Evolutionary conservation across 129 eudicot species (phyloP).

Genomic region (Logfia minima): DNA sequence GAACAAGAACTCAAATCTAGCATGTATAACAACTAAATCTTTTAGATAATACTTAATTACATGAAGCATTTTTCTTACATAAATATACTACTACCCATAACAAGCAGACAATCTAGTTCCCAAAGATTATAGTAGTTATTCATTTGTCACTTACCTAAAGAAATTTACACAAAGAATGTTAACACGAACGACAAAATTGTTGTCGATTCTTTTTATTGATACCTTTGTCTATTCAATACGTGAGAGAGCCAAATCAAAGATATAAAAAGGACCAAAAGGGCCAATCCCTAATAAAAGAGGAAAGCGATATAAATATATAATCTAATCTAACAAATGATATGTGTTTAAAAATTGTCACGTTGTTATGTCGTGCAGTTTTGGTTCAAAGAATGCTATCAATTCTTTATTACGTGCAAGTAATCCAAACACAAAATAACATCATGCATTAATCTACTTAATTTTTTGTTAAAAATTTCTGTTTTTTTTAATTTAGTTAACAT

Average conservation of each 20-base stretch:
- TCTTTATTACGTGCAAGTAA: slow-evolving; percentile 8
- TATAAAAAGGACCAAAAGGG: not conserved
- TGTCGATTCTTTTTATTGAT: no score
- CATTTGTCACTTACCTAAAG: not conserved
- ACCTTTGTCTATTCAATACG: not conserved
- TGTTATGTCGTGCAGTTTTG: slow-evolving; percentile 16
- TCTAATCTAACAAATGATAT: not conserved
- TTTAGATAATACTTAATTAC: no score
- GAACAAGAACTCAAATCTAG: no score
- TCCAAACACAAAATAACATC: not conserved
- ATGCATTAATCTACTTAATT: no score
- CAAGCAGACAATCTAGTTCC: no score
- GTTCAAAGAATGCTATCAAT: not conserved
- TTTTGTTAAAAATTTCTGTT: no score
- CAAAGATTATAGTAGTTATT: no score
- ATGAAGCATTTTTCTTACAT: no score
- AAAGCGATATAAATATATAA: not conserved
- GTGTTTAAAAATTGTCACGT: not conserved
- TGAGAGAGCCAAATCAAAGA: not conserved
- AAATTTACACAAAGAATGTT: not conserved
- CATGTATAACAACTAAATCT: no score
- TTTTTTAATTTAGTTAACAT: no score
- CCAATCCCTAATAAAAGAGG: not conserved
- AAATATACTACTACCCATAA: no score
- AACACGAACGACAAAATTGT: not conserved